Conservation (phyloP, 2,329 filamentous ascomycete species). For the Colletotrichum endophyticum region DNA sequence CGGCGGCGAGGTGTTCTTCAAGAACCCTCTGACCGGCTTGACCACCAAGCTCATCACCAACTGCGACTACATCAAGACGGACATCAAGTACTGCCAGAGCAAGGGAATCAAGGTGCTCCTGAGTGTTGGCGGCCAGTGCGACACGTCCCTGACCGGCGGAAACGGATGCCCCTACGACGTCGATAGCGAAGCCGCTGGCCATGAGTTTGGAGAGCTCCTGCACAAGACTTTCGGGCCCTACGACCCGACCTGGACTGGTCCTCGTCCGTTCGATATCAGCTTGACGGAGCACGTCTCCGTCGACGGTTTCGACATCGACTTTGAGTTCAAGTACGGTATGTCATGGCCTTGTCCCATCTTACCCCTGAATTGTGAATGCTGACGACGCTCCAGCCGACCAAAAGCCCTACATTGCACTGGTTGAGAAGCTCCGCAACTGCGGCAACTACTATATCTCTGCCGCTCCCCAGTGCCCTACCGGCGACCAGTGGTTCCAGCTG, state of each 20-base stretch:
- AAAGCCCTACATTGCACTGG: slow-evolving; percentile 41
- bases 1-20: slow-evolving; percentile 29
- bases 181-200: slow-evolving; percentile 31
- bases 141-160: slow-evolving; percentile 18
- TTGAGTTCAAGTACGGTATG: slow-evolving; percentile 39
- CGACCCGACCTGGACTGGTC: slow-evolving; percentile 30
- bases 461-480: slow-evolving; percentile 49
- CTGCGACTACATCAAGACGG: slow-evolving; percentile 39
- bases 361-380: neutral
- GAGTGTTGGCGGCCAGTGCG: slow-evolving; percentile 40
- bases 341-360: neutral
- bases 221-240: slow-evolving; percentile 43
- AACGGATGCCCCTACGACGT: slow-evolving; percentile 37
- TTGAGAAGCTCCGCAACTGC: slow-evolving; percentile 37
- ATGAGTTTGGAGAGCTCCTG: slow-evolving; percentile 42
- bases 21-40: slow-evolving; percentile 21
- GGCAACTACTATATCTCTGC: slow-evolving; percentile 40
- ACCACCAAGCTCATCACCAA: slow-evolving; percentile 35
- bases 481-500: slow-evolving; percentile 32
- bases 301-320: slow-evolving; percentile 49
- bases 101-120: slow-evolving; percentile 48
- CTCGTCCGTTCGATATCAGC: slow-evolving; percentile 43
- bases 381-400: slow-evolving; percentile 28
- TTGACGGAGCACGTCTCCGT: slow-evolving; percentile 30
- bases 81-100: slow-evolving; percentile 45